Base-by-base conservation (phyloP, 441 rosid species). In the Populus hybrid region DNA sequence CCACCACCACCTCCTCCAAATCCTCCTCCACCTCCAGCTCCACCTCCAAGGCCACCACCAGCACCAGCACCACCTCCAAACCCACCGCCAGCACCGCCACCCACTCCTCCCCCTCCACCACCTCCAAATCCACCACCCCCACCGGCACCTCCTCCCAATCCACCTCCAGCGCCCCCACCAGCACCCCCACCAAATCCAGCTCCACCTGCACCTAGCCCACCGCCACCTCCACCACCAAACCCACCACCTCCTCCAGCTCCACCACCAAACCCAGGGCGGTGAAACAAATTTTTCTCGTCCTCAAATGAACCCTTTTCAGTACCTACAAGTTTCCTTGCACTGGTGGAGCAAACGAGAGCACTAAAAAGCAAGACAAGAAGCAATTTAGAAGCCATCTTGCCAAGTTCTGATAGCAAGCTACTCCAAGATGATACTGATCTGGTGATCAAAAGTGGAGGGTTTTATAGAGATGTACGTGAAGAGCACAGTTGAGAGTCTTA, bases 321-420 rank as follows among this genome's bases (percentile, higher is more conserved):
- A 36, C 19, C 70, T n/a, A 18, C 67, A 64, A 78, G 76, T 30
- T 81, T 78, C 64, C 81, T 74, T 9, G 79, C 76, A 61, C 9
- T 9, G 67, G 32, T 65, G 23, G 73, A 18, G 78, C 78, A 74
- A 74, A 78, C 53, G 6, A 81, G 35, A 59, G 81, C 81, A 59
- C 84, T 73, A 36, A 89, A 67, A 21, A 85, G 59, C 83, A 85
- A 80, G 35, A 77, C 59, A 71, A 88, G 69, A 71, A 85, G 74
- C 70, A 88, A 50, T 78, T 81, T 88, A 24, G 75, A 40, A 75
- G 69, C n/a, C 84, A 82, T 85, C 74, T 76, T 76, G 65, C 6
- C n/a, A 10, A 10, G 50, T 50, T 24, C 24, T 28, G 12, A 57
- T 57, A 36, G 8, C 2, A 9, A 4, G 2, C n/a, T 32, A 57